These are phyloP conservation scores for Sporothrix schenckii DNA, from an alignment of 2,329 filamentous ascomycete genomes.

Conservation along the genomic window DNA sequence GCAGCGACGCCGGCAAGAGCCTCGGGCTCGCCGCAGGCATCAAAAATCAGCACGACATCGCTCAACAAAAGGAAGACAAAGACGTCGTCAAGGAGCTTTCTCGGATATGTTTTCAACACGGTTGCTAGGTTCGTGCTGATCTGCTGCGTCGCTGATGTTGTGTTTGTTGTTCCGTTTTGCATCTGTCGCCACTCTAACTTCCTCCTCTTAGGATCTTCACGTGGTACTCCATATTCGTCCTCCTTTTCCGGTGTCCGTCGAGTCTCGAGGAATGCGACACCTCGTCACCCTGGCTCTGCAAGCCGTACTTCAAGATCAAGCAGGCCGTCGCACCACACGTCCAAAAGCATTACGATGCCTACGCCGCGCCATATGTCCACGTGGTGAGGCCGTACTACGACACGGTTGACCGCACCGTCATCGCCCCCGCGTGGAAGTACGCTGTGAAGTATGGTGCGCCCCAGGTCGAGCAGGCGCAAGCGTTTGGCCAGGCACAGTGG, in stretches of 20 bases:
- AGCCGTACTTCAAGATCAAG: conserved; percentile 73
- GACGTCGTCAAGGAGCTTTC: conserved; percentile 6
- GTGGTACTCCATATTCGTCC: conserved; percentile 83
- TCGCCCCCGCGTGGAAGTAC: conserved; percentile 68
- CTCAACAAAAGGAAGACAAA: neutral
- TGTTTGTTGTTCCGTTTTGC: neutral
- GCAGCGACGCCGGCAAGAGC: conserved; percentile 13
- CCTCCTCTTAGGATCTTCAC: conserved; percentile 66
- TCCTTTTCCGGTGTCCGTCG: conserved; percentile 80
- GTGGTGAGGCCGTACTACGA: conserved; percentile 75
- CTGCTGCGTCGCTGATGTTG: neutral
- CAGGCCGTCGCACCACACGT: conserved; percentile 70
- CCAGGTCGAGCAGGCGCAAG: conserved; percentile 66
- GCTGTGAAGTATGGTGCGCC: conserved; percentile 76
- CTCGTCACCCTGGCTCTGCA: conserved; percentile 76
- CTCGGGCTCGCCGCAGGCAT: conserved; percentile 8
- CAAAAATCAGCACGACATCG: neutral
- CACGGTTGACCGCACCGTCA: conserved; percentile 62
- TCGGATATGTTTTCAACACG: conserved; percentile 24
- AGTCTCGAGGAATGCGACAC: conserved; percentile 68
- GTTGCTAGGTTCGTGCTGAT: conserved; percentile 28
- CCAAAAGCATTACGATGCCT: conserved; percentile 81
- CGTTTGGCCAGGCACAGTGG: conserved; percentile 74
- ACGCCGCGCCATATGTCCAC: conserved; percentile 81
- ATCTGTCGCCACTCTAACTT: neutral